phyloP scores from a whole-genome alignment of 2,329 filamentous ascomycete species.

The Tolypocladium amazonense region DNA sequence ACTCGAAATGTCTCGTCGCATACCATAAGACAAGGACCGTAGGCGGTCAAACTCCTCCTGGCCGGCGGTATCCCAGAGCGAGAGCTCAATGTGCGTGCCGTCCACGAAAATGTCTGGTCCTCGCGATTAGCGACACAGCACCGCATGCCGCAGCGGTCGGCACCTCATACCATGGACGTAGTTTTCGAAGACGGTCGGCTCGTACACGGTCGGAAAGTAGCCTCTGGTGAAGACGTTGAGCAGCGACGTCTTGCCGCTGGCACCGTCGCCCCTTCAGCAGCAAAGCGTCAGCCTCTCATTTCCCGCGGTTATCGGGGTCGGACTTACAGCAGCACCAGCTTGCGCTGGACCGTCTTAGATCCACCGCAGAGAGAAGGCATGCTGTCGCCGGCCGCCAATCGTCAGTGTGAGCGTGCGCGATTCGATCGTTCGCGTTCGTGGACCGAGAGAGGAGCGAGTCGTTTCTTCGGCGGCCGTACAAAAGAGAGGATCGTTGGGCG shows the following conservation, averaged over 20 bases:
- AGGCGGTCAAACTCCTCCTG: conserved; percentile 98
- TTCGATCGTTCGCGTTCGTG: neutral
- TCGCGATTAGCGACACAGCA: conserved; percentile 3
- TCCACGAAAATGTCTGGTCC: conserved; percentile 89
- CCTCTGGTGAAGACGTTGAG: conserved; percentile 98
- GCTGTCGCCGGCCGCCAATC: neutral
- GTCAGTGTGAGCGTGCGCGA: neutral
- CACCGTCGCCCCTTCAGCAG: conserved; percentile 70
- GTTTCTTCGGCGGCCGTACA: neutral
- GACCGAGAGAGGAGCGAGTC: neutral
- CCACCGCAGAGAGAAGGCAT: conserved; percentile 46
- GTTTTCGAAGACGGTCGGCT: conserved; percentile 97
- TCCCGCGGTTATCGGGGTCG: neutral
- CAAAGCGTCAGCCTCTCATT: conserved; percentile 6
- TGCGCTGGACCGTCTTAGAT: conserved; percentile 82
- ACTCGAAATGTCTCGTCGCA: neutral
- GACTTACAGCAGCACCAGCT: conserved; percentile 78
- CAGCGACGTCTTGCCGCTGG: conserved; percentile 92
- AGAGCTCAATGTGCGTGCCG: conserved; percentile 91
- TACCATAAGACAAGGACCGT: conserved; percentile 87
- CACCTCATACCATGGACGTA: conserved; percentile 76
- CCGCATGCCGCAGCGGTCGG: neutral
- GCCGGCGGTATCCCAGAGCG: conserved; percentile 95
- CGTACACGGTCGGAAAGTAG: conserved; percentile 95
- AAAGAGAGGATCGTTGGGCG: neutral